Evolutionary conservation across 192 early-diverging fungal species (phyloP).

Genomic region (Backusella tuberculispora): DNA sequence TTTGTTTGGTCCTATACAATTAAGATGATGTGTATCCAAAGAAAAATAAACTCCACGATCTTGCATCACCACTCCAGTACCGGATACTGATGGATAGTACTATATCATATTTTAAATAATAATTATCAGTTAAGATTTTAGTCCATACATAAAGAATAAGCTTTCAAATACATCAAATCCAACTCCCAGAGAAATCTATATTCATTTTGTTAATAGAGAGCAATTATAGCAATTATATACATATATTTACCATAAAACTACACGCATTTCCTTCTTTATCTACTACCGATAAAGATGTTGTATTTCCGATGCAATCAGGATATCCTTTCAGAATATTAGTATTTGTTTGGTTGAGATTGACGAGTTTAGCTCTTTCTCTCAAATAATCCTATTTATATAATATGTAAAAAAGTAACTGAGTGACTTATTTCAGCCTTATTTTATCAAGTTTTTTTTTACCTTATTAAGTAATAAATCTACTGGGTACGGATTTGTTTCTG

Average conservation of each 20-base stretch:
- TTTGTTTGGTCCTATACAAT: constrained; percentile 67
- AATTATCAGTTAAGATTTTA: too few species aligned
- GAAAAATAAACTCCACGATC: constrained; percentile 70
- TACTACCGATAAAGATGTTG: constrained; percentile 75
- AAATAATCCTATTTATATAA: constrained; percentile 51
- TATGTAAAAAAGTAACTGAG: too few species aligned
- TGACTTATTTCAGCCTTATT: too few species aligned
- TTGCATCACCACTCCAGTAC: constrained; percentile 71
- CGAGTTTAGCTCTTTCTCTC: constrained; percentile 51
- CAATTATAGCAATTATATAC: neutral
- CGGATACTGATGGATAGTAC: constrained; percentile 52
- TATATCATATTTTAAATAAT: constrained; percentile 19
- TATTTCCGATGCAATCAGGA: constrained; percentile 67
- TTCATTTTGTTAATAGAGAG: neutral
- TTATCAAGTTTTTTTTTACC: constrained; percentile 33
- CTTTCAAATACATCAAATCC: constrained; percentile 51
- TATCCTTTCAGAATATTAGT: constrained; percentile 53
- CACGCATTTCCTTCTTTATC: constrained; percentile 82
- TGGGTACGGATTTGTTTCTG: constrained; percentile 53
- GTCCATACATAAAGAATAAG: neutral
- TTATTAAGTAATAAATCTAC: constrained; percentile 56
- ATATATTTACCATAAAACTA: constrained; percentile 63
- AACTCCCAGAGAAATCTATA: constrained; percentile 53
- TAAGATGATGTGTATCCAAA: constrained; percentile 60
- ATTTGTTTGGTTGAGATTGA: constrained; percentile 53